phyloP scores from a whole-genome alignment of 1,284 basidiomycete species.

The Pseudozyma thailandica region DNA sequence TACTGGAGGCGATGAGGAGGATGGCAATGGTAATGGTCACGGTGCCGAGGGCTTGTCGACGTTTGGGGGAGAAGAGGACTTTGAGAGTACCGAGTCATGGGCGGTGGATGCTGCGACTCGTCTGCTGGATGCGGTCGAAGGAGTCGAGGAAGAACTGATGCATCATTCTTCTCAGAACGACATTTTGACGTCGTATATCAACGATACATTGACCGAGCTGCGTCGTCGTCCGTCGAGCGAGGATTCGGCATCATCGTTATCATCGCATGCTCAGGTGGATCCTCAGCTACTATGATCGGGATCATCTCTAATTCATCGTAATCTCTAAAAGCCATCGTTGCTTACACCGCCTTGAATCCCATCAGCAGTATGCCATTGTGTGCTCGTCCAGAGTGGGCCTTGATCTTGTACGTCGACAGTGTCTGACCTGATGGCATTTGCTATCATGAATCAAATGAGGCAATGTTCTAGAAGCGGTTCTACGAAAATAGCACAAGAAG shows the following conservation, averaged over 20 bases:
- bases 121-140: conserved; percentile 56
- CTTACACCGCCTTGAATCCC: too few relatives aligned
- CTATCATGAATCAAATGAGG: too few relatives aligned
- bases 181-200: conserved; percentile 60
- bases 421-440: too few relatives aligned
- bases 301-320: too few relatives aligned
- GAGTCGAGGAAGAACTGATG: conserved; percentile 57
- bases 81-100: conserved; percentile 39
- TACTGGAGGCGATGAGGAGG: neutral
- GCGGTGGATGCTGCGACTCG: conserved; percentile 50
- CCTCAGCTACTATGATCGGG: conserved; percentile 8
- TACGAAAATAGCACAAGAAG: too few relatives aligned
- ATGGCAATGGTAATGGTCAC: neutral
- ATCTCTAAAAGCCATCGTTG: too few relatives aligned
- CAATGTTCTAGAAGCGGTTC: too few relatives aligned
- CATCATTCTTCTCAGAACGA: conserved; percentile 58
- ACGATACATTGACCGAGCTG: conserved; percentile 59
- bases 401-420: too few relatives aligned
- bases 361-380: too few relatives aligned
- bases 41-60: neutral
- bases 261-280: conserved; percentile 14
- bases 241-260: neutral
- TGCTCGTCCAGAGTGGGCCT: too few relatives aligned
- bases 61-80: conserved; percentile 17
- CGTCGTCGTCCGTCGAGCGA: conserved; percentile 22